Evolutionary conservation across 169 alveolate genomes (phyloP).

Genomic region (Pseudocohnilembus persalinus): DNA sequence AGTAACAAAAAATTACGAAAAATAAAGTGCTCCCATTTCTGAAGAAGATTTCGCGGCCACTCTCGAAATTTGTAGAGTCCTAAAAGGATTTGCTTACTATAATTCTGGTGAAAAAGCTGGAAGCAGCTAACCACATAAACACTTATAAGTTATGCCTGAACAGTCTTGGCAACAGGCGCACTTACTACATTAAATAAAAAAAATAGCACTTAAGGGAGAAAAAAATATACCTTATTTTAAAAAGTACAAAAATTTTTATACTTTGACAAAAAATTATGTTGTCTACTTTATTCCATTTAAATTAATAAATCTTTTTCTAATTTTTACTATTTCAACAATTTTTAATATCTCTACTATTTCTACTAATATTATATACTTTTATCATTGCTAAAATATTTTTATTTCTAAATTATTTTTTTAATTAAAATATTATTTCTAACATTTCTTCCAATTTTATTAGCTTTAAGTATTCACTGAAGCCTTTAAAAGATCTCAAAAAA

Average conservation of each 20-base stretch:
- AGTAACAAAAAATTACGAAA: neutral
- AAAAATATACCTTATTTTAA: no score
- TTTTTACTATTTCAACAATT: neutral
- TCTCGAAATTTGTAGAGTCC: neutral
- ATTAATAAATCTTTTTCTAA: no score
- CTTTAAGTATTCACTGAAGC: no score
- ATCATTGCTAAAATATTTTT: no score
- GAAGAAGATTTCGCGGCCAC: neutral
- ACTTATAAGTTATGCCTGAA: neutral
- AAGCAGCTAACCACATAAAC: neutral
- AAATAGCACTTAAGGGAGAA: neutral
- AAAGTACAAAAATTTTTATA: neutral
- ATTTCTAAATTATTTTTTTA: no score
- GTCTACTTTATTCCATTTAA: neutral
- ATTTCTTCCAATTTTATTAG: no score
- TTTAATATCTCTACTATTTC: neutral
- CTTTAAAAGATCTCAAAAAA: neutral
- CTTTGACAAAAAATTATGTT: no score
- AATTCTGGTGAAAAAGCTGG: neutral
- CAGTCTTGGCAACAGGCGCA: neutral
- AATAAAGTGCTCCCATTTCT: neutral
- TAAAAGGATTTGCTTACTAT: neutral
- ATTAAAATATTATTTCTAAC: no score
- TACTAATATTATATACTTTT: no score
- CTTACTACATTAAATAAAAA: no score